Conservation (phyloP, 1,139 yeast genomes). For the Magnusiomyces magnusii region DNA sequence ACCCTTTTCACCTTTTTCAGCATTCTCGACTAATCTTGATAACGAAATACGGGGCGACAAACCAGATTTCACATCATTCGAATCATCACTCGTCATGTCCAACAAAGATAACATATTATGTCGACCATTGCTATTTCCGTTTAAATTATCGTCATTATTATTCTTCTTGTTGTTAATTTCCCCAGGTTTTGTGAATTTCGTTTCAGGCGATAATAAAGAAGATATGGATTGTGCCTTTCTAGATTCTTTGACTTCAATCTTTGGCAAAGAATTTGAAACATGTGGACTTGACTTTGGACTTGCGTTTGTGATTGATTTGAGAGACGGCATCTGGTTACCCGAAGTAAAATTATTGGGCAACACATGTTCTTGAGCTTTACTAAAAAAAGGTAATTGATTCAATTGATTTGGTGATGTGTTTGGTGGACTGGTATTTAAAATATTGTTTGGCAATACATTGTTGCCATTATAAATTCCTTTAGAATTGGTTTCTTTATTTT, state of each 20-base stretch:
- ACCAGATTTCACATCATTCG: background rate
- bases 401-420: background rate
- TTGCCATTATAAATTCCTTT: too few species aligned
- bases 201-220: background rate
- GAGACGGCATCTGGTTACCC: background rate
- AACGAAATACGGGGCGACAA: slow-evolving; percentile 1
- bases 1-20: background rate
- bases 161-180: background rate
- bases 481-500: too few species aligned
- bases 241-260: background rate
- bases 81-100: background rate
- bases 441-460: background rate
- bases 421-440: background rate
- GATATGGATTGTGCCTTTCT: background rate
- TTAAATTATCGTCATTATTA: background rate
- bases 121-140: background rate
- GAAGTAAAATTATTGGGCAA: background rate
- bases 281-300: background rate
- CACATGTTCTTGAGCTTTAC: background rate
- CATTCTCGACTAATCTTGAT: background rate
- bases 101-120: background rate
- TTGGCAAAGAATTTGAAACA: background rate
- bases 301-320: background rate
- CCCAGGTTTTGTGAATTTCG: background rate
- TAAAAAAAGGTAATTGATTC: background rate